phyloP scores from a whole-genome alignment of 805 yeast genomes.

The Wickerhamomyces mucosus region DNA sequence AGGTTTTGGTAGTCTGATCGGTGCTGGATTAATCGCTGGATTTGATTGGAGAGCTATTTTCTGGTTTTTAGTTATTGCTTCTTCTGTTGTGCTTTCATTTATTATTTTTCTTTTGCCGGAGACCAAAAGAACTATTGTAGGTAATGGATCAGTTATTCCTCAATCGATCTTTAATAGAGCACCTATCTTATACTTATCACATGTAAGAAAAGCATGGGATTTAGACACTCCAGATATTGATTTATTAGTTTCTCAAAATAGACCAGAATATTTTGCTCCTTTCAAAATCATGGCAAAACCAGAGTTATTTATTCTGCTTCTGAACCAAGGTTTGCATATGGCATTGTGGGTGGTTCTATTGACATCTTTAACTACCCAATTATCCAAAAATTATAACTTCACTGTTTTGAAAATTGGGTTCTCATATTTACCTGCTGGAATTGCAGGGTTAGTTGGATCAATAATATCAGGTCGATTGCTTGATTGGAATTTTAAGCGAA shows the following conservation, averaged over 20 bases:
- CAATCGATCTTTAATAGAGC: slow-evolving; percentile 29
- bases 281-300: slow-evolving; percentile 32
- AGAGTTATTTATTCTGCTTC: slow-evolving; percentile 37
- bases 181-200: slow-evolving; percentile 27
- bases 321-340: slow-evolving; percentile 55
- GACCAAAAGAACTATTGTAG: slow-evolving; percentile 62
- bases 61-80: slow-evolving; percentile 63
- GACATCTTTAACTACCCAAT: slow-evolving; percentile 51
- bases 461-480: slow-evolving; percentile 46
- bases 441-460: slow-evolving; percentile 55
- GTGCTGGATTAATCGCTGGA: slow-evolving; percentile 30
- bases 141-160: slow-evolving; percentile 63
- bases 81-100: slow-evolving; percentile 33
- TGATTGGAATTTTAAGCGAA: slow-evolving; percentile 38
- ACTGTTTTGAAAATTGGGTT: slow-evolving; percentile 52
- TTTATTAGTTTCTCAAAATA: slow-evolving; percentile 18
- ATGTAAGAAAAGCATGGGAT: slow-evolving; percentile 13
- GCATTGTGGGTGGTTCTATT: slow-evolving; percentile 63
- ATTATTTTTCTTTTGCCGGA: slow-evolving; percentile 51
- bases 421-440: slow-evolving; percentile 68
- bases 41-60: slow-evolving; percentile 72
- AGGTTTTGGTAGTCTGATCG: slow-evolving; percentile 73
- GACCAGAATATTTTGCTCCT: slow-evolving; percentile 26
- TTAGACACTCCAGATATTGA: slow-evolving; percentile 23
- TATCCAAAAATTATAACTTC: slow-evolving; percentile 41